Percentiles rank a stretch among this genome's conserved stretches.
Evolutionary conservation across 2,329 filamentous ascomycete species (phyloP).

Genomic region (Trichoderma breve): DNA sequence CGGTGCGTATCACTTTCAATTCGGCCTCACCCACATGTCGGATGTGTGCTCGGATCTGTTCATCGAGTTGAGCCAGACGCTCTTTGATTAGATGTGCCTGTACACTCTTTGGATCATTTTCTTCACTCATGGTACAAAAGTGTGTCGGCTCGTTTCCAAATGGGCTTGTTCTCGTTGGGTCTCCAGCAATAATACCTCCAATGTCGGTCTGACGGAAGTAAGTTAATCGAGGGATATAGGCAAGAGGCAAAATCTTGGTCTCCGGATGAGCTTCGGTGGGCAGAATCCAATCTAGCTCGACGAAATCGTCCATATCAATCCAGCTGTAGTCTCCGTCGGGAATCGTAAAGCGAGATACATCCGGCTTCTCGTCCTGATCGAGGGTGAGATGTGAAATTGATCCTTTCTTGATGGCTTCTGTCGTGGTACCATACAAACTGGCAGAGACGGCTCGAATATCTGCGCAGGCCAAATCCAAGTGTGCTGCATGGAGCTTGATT

Average conservation of each 20-base stretch:
- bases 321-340: conserved; percentile 93
- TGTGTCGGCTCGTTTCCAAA: conserved; percentile 95
- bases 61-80: conserved; percentile 72
- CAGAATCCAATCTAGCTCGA: conserved; percentile 94
- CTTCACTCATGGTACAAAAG: conserved; percentile 89
- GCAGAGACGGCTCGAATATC: conserved; percentile 93
- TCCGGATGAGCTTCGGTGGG: conserved; percentile 87
- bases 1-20: conserved; percentile 57
- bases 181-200: conserved; percentile 72
- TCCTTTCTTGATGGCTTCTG: conserved; percentile 69
- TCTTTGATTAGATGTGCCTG: conserved; percentile 82
- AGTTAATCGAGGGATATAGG: conserved; percentile 89
- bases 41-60: conserved; percentile 74
- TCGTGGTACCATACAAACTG: conserved; percentile 76
- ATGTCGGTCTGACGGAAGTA: conserved; percentile 98
- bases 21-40: conserved; percentile 73
- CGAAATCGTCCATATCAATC: conserved; percentile 99
- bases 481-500: conserved; percentile 93
- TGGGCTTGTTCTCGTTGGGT: conserved; percentile 77
- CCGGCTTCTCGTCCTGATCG: conserved; percentile 58
- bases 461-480: conserved; percentile 86
- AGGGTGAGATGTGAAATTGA: conserved; percentile 51
- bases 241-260: conserved; percentile 89
- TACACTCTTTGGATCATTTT: conserved; percentile 83
- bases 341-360: conserved; percentile 88